phyloP scores from a whole-genome alignment of 2,329 filamentous ascomycete genomes.

The Ceratocystis huliohia region DNA sequence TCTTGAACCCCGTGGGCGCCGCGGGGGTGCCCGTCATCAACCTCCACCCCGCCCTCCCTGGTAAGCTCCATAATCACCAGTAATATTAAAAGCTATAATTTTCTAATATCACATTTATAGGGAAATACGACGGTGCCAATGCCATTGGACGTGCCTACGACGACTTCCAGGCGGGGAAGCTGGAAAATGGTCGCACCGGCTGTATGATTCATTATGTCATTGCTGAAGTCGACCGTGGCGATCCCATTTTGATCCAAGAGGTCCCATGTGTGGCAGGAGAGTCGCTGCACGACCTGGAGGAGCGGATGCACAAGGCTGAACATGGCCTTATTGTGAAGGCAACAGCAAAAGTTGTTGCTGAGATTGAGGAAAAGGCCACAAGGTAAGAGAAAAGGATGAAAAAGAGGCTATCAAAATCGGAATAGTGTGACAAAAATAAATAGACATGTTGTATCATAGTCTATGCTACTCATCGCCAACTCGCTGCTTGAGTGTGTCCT shows the following conservation, averaged over 20 bases:
- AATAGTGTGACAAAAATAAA: neutral
- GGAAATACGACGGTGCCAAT: conserved; percentile 61
- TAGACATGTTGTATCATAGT: neutral
- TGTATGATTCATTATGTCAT: conserved; percentile 86
- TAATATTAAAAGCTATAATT: no score
- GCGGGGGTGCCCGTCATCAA: conserved; percentile 63
- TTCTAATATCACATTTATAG: conserved; percentile 26
- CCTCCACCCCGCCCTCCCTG: conserved; percentile 48
- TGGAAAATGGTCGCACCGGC: conserved; percentile 59
- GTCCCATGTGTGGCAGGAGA: conserved; percentile 54
- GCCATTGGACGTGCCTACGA: conserved; percentile 69
- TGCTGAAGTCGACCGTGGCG: conserved; percentile 65
- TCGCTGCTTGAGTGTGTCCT: neutral
- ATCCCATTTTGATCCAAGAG: conserved; percentile 57
- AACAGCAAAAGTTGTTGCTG: conserved; percentile 37
- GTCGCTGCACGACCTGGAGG: conserved; percentile 51
- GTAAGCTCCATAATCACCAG: conserved; percentile 21
- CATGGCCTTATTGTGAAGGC: conserved; percentile 70
- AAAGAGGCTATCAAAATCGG: neutral
- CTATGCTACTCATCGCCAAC: neutral
- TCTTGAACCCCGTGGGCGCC: conserved; percentile 53
- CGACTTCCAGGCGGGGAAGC: conserved; percentile 51
- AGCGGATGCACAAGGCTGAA: conserved; percentile 63
- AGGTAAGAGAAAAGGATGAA: conserved; percentile 2
- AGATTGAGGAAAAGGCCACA: conserved; percentile 27